phyloP scores from a whole-genome alignment of 2,329 filamentous ascomycete species.

The Epichloe hybrida region DNA sequence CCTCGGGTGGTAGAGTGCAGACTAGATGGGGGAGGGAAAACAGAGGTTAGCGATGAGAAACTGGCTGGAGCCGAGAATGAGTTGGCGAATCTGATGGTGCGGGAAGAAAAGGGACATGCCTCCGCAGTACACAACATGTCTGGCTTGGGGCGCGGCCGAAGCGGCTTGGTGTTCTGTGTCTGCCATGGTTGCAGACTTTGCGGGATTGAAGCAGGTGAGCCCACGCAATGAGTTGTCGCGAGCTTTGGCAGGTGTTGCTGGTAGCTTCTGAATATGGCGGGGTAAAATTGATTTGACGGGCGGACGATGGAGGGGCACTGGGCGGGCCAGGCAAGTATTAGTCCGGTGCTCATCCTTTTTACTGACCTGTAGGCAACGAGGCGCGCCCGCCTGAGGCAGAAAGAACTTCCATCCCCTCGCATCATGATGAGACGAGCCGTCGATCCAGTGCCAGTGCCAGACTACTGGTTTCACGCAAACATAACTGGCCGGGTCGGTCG shows the following conservation, averaged over 20 bases:
- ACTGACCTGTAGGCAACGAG: too few relatives aligned
- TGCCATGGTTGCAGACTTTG: conserved; percentile 31
- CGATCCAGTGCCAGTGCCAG: too few relatives aligned
- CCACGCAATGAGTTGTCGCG: conserved; percentile 14
- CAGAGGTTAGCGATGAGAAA: background rate
- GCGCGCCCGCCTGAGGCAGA: background rate
- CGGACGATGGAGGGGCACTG: conserved; percentile 2
- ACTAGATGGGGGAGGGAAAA: conserved; percentile 27
- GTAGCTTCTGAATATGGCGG: background rate
- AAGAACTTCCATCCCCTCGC: background rate
- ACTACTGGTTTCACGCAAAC: too few relatives aligned
- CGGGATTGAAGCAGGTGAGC: background rate
- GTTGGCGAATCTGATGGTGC: background rate
- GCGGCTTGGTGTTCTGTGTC: conserved; percentile 36
- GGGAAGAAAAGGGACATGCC: conserved; percentile 30
- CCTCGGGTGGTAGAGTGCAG: conserved; percentile 52
- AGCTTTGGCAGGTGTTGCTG: too few relatives aligned
- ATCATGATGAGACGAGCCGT: too few relatives aligned
- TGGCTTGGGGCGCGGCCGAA: conserved; percentile 33
- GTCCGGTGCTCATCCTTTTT: too few relatives aligned
- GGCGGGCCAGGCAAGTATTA: too few relatives aligned
- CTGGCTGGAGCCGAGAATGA: background rate
- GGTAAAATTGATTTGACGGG: conserved; percentile 15
- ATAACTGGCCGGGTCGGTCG: too few relatives aligned
- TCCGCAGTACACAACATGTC: conserved; percentile 43